Evolutionary conservation across 192 early-diverging fungal species (phyloP).

Genomic region (Backusella macrospora): DNA sequence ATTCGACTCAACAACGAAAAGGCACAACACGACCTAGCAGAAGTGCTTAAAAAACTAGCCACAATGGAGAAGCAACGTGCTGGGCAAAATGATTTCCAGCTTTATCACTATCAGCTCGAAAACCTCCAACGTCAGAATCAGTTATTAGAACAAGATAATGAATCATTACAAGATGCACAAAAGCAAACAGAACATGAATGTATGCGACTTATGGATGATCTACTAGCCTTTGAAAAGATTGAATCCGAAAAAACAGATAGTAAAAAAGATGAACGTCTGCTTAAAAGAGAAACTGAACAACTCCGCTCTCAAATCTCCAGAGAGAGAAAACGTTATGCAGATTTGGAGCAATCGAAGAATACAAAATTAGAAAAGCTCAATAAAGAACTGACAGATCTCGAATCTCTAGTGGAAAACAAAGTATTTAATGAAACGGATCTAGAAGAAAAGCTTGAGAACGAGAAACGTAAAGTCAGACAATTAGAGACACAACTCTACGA

Average conservation of each 20-base stretch:
- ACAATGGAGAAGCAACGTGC: conserved; percentile 14
- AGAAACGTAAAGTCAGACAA: conserved; percentile 45
- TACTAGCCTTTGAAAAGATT: conserved; percentile 62
- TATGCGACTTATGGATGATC: conserved; percentile 73
- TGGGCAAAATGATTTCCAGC: conserved; percentile 3
- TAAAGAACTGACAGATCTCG: conserved; percentile 68
- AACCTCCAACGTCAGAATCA: conserved; percentile 33
- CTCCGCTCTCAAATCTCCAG: conserved; percentile 49
- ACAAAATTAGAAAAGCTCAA: conserved; percentile 59
- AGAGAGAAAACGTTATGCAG: conserved; percentile 52
- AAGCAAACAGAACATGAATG: conserved; percentile 74
- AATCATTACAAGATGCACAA: conserved; percentile 59
- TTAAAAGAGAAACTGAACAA: conserved; percentile 9
- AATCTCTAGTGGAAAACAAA: conserved; percentile 72
- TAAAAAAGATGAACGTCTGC: not conserved
- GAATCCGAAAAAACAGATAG: not conserved
- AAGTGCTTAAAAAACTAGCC: conserved; percentile 6
- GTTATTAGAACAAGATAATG: conserved; percentile 52
- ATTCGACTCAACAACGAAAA: conserved; percentile 14
- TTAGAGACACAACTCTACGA: conserved; percentile 47
- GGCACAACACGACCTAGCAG: conserved; percentile 16
- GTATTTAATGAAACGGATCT: conserved; percentile 73
- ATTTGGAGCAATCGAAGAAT: conserved; percentile 65
- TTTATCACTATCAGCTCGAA: conserved; percentile 3
- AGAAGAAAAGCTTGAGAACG: conserved; percentile 56